Conservation (phyloP, 768 basidiomycete species). For the Phanerochaete carnosa region DNA sequence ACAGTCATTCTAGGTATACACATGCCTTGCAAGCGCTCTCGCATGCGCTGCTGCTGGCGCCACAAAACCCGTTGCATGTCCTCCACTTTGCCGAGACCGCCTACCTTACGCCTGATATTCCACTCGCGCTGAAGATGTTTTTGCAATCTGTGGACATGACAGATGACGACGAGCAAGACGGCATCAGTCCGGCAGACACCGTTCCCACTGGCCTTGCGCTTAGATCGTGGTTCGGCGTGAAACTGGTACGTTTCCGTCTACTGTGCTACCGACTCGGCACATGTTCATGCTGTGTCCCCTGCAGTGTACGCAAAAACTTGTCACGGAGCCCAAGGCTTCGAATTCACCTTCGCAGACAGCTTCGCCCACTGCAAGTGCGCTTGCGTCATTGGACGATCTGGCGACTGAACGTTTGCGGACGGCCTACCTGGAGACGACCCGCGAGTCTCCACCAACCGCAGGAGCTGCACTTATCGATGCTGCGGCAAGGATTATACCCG, state of each 20-base stretch:
- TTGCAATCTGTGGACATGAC: slow-evolving; percentile 79
- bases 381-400: slow-evolving; percentile 62
- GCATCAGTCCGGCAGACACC: slow-evolving; percentile 44
- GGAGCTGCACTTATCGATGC: slow-evolving; percentile 19
- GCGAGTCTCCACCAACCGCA: slow-evolving; percentile 21
- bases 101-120: slow-evolving; percentile 72
- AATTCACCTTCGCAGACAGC: slow-evolving; percentile 57
- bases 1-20: slow-evolving; percentile 51
- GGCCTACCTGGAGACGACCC: slow-evolving; percentile 41
- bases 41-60: slow-evolving; percentile 77
- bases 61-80: slow-evolving; percentile 82
- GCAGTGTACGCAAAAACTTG: slow-evolving; percentile 60
- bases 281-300: background rate
- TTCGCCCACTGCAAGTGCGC: slow-evolving; percentile 43
- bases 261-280: background rate
- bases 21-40: slow-evolving; percentile 71
- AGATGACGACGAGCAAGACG: slow-evolving; percentile 52
- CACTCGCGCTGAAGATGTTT: slow-evolving; percentile 77
- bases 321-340: slow-evolving; percentile 35
- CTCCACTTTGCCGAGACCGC: slow-evolving; percentile 89
- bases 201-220: slow-evolving; percentile 50
- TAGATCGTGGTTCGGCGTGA: slow-evolving; percentile 82
- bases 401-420: slow-evolving; percentile 69
- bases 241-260: slow-evolving; percentile 51
- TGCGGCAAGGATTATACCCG: slow-evolving; percentile 19